Evolutionary conservation across 169 alveolate species (phyloP).

Genomic region (Eimeria acervulina): DNA sequence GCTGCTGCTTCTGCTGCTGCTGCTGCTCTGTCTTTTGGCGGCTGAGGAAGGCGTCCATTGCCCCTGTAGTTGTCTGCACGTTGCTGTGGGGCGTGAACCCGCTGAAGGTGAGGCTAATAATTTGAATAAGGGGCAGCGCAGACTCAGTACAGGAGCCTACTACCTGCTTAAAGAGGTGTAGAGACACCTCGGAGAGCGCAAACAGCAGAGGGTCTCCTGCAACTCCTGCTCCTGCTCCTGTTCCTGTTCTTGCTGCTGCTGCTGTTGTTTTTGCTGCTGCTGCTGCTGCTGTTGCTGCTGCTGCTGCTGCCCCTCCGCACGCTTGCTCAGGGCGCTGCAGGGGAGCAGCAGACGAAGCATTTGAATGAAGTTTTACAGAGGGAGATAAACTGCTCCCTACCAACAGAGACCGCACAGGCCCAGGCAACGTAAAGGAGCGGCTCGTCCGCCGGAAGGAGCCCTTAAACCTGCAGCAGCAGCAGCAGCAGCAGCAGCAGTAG

Average conservation of each 20-base stretch:
- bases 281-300: too few relatives aligned
- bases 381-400: too few relatives aligned
- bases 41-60: too few relatives aligned
- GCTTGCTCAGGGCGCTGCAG: too few relatives aligned
- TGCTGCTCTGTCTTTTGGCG: too few relatives aligned
- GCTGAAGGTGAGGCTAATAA: slow-evolving; percentile 1
- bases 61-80: not conserved
- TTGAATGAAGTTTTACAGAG: too few relatives aligned
- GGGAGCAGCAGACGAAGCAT: too few relatives aligned
- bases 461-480: too few relatives aligned
- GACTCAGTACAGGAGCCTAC: not conserved
- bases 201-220: not conserved
- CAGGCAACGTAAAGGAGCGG: too few relatives aligned
- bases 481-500: too few relatives aligned
- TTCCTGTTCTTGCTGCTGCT: not conserved
- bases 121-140: not conserved
- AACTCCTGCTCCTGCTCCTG: not conserved
- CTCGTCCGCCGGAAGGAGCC: too few relatives aligned
- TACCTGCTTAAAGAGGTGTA: not conserved
- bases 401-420: too few relatives aligned
- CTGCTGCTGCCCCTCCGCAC: not conserved
- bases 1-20: not conserved
- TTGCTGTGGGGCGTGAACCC: not conserved
- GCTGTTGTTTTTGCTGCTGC: not conserved
- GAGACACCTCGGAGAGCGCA: slow-evolving; percentile 9